A percentile compares a stretch with the other conserved stretches of the same genome.
These are phyloP conservation scores for Urtica urens DNA, from an alignment of 306 rosid genomes.

Conservation along the genomic window DNA sequence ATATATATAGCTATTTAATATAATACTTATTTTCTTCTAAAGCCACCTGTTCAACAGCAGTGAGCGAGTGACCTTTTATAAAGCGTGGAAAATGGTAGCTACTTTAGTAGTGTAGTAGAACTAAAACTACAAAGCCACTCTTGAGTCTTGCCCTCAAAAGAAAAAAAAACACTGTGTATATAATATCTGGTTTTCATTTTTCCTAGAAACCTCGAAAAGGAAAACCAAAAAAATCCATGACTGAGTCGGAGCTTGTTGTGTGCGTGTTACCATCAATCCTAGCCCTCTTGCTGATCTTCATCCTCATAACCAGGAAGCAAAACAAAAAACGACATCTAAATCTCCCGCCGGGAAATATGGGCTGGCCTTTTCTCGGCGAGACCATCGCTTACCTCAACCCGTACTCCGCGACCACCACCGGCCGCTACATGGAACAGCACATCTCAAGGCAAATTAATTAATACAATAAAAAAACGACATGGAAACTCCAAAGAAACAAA, in stretches of 20 bases:
- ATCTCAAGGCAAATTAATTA: conserved; percentile 77
- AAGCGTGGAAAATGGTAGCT: conserved; percentile 23
- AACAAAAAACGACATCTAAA: conserved; percentile 32
- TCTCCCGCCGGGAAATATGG: conserved; percentile 92
- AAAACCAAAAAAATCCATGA: conserved; percentile 36
- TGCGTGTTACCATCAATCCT: conserved; percentile 49
- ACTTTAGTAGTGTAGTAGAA: conserved; percentile 18
- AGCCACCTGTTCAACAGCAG: conserved; percentile 18
- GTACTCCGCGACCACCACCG: conserved; percentile 64
- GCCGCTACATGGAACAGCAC: conserved; percentile 78
- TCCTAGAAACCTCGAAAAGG: conserved; percentile 10
- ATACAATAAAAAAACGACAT: too few relatives aligned
- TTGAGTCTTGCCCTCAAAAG: neutral
- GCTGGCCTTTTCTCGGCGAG: conserved; percentile 90
- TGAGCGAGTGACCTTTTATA: conserved; percentile 12
- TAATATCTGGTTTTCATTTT: conserved; percentile 8
- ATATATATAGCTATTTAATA: too few relatives aligned
- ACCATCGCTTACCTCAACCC: conserved; percentile 70
- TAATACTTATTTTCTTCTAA: conserved; percentile 15
- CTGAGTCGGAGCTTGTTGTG: conserved; percentile 37
- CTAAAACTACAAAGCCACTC: neutral
- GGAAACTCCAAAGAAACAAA: too few relatives aligned
- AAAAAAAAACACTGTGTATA: neutral
- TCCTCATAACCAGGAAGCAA: conserved; percentile 48
- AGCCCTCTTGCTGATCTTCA: conserved; percentile 39